Evolutionary conservation across 2,329 filamentous ascomycete species (phyloP).

Genomic region (Capronia americana): DNA sequence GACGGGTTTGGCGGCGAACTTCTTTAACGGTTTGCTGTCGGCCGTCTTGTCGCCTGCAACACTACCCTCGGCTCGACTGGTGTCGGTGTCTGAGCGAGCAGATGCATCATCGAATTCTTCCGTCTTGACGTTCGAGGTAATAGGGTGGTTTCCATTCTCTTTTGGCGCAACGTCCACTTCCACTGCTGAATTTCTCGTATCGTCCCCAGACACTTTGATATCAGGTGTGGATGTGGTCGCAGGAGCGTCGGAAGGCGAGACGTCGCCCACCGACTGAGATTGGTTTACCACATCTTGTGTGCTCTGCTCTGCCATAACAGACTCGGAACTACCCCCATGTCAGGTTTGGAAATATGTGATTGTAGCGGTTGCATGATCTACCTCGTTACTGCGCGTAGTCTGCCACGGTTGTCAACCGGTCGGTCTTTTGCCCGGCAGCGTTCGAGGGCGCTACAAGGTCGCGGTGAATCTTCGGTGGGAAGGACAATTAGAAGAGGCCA

Average conservation of each 20-base stretch:
- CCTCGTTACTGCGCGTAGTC: conserved; percentile 31
- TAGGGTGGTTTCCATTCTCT: conserved; percentile 47
- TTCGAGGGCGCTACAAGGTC: conserved; percentile 22
- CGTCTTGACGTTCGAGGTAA: conserved; percentile 40
- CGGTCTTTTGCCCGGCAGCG: conserved; percentile 22
- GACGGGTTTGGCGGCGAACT: conserved; percentile 69
- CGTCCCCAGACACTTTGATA: conserved; percentile 42
- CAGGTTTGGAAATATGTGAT: not conserved
- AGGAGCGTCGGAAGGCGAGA: conserved; percentile 70
- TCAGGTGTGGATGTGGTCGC: conserved; percentile 63
- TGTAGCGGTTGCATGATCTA: not conserved
- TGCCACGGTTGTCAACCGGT: conserved; percentile 36
- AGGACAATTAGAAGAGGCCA: conserved; percentile 6
- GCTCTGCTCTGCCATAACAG: conserved; percentile 76
- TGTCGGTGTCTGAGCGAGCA: conserved; percentile 68
- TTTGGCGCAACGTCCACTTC: conserved; percentile 47
- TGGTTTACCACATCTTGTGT: conserved; percentile 75
- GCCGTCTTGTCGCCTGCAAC: conserved; percentile 49
- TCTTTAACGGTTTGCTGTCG: conserved; percentile 61
- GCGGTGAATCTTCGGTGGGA: conserved; percentile 9
- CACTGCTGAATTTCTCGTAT: conserved; percentile 51
- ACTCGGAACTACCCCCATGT: conserved; percentile 49
- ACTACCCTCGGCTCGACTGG: conserved; percentile 59
- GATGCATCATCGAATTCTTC: conserved; percentile 50
- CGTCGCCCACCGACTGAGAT: conserved; percentile 70